Conservation (phyloP, 2,329 filamentous ascomycete genomes). For the Venturia effusa region DNA sequence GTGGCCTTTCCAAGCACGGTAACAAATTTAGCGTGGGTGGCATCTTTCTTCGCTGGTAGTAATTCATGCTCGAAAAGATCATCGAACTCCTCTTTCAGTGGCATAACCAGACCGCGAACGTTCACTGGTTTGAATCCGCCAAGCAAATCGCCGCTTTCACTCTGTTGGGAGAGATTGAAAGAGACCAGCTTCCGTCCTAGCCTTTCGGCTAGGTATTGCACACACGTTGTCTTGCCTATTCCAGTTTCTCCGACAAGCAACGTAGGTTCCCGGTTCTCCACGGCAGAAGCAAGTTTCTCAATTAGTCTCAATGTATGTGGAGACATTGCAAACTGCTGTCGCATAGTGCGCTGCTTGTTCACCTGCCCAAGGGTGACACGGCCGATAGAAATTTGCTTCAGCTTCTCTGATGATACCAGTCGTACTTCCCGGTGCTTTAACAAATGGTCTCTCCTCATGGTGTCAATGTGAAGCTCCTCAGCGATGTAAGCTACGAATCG, state of each 20-base stretch:
- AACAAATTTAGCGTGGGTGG: conserved; percentile 67
- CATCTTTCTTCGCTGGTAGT: conserved; percentile 61
- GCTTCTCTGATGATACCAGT: conserved; percentile 17
- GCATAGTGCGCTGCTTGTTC: not conserved
- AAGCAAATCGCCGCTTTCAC: conserved; percentile 88
- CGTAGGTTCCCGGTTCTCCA: conserved; percentile 77
- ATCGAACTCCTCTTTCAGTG: conserved; percentile 88
- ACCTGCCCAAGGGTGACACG: not conserved
- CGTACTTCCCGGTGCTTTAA: conserved; percentile 61
- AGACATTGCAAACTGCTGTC: conserved; percentile 66
- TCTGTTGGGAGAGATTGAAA: conserved; percentile 96
- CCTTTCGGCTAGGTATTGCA: conserved; percentile 80
- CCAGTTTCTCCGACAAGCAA: conserved; percentile 97
- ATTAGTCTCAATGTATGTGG: conserved; percentile 73
- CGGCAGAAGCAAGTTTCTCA: conserved; percentile 76
- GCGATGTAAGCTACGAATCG: conserved; percentile 61
- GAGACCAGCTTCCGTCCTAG: conserved; percentile 80
- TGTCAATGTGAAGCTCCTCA: conserved; percentile 76
- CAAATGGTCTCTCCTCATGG: conserved; percentile 69
- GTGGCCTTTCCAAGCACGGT: conserved; percentile 70
- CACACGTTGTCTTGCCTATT: conserved; percentile 93
- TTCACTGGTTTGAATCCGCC: conserved; percentile 97
- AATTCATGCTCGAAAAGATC: conserved; percentile 82
- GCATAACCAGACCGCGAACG: conserved; percentile 74
- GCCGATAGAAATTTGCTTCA: conserved; percentile 5